These are phyloP conservation scores for Arthroderma sp. DNA, from an alignment of 2,329 filamentous ascomycete species.

Conservation along the genomic window DNA sequence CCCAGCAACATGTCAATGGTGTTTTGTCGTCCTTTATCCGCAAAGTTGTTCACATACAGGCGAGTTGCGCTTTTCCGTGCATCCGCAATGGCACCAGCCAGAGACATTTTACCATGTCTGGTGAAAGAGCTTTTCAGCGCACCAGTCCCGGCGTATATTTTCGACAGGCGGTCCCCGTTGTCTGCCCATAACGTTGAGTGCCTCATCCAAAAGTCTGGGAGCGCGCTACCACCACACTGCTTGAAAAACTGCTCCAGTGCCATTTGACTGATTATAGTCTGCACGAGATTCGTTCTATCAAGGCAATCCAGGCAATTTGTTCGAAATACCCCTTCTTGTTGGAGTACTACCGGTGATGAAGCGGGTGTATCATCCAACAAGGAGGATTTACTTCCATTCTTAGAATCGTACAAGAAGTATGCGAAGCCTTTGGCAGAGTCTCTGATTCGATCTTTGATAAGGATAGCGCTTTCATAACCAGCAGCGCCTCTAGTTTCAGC, in stretches of 20 bases:
- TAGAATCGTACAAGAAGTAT: slow-evolving; percentile 75
- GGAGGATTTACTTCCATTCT: slow-evolving; percentile 18
- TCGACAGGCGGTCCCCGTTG: slow-evolving; percentile 85
- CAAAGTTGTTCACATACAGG: slow-evolving; percentile 95
- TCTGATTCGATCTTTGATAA: slow-evolving; percentile 67
- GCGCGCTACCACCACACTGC: slow-evolving; percentile 56
- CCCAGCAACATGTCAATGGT: slow-evolving; percentile 91
- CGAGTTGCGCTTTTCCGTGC: slow-evolving; percentile 86
- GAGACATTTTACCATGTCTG: slow-evolving; percentile 84
- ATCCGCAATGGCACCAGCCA: slow-evolving; percentile 88
- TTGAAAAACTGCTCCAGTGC: slow-evolving; percentile 71
- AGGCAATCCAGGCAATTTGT: slow-evolving; percentile 95
- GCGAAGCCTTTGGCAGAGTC: slow-evolving; percentile 74
- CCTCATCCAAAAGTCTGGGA: slow-evolving; percentile 75
- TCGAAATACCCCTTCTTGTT: slow-evolving; percentile 90
- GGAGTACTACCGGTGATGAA: slow-evolving; percentile 54
- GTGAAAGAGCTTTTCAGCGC: slow-evolving; percentile 94
- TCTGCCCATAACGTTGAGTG: slow-evolving; percentile 95
- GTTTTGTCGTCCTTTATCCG: slow-evolving; percentile 81
- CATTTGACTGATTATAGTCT: slow-evolving; percentile 91
- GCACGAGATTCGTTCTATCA: slow-evolving; percentile 88
- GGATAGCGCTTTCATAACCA: slow-evolving; percentile 81
- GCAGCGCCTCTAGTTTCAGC: slow-evolving; percentile 76
- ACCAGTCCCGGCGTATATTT: slow-evolving; percentile 92
- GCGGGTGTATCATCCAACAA: slow-evolving; percentile 18